phyloP scores from a whole-genome alignment of 371 early-diverging fungal species.

The Mucor mucedo region DNA sequence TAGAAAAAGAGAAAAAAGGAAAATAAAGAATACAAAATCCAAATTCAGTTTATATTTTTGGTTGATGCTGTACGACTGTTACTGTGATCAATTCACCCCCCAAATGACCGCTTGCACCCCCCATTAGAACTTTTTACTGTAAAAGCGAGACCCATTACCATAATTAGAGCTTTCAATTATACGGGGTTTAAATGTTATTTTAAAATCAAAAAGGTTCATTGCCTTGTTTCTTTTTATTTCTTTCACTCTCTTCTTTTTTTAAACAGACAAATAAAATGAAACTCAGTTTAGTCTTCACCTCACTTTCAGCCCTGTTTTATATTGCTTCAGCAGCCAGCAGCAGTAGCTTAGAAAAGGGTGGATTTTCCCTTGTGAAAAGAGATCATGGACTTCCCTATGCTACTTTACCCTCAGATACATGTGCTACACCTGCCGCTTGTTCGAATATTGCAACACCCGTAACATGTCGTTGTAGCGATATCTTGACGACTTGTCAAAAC shows the following conservation, averaged over 20 bases:
- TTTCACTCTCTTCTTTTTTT: background rate
- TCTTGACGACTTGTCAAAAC: constrained; percentile 40
- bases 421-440: constrained; percentile 37
- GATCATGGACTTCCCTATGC: constrained; percentile 45
- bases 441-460: constrained; percentile 32
- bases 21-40: background rate
- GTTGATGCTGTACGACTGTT: constrained; percentile 17
- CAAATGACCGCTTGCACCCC: background rate
- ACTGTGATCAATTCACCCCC: background rate
- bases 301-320: constrained; percentile 19
- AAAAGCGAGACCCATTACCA: constrained; percentile 5
- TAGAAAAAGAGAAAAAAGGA: constrained; percentile 1
- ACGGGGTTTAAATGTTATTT: constrained; percentile 13
- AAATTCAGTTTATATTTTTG: background rate
- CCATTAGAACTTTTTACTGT: background rate
- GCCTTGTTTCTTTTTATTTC: constrained; percentile 17
- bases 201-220: background rate
- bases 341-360: background rate
- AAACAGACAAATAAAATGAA: constrained; percentile 26
- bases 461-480: constrained; percentile 43
- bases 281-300: constrained; percentile 27
- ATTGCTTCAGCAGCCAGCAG: constrained; percentile 11
- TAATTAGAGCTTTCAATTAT: constrained; percentile 11
- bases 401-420: constrained; percentile 37
- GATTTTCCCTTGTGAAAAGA: constrained; percentile 33